Percentiles rank a stretch among this genome's conserved stretches.
These are phyloP conservation scores for Microsporum audouinii DNA, from an alignment of 2,329 filamentous ascomycete species.

Conservation along the genomic window DNA sequence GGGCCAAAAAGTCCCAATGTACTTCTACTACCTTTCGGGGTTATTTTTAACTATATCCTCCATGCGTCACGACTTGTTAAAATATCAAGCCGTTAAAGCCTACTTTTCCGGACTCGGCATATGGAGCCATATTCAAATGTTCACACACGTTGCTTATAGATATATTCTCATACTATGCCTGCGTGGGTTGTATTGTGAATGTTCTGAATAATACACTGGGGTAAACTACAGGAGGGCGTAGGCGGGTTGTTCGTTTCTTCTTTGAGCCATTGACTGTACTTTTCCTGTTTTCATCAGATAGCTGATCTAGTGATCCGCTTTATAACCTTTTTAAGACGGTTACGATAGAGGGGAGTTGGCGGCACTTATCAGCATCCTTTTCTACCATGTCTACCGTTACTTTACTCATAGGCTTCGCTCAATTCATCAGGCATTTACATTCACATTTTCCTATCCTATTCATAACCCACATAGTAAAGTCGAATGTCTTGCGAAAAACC, in stretches of 20 bases:
- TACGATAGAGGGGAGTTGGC: background rate
- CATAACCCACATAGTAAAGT: too few relatives aligned
- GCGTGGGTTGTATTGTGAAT: background rate
- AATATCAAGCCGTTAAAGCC: too few relatives aligned
- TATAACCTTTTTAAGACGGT: background rate
- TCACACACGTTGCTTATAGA: too few relatives aligned
- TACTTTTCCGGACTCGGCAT: too few relatives aligned
- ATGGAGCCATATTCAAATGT: too few relatives aligned
- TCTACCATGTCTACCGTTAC: background rate
- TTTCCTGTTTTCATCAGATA: background rate
- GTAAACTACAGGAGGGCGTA: background rate
- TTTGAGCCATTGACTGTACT: background rate
- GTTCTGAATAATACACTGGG: background rate
- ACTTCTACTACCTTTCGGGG: too few relatives aligned
- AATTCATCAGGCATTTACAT: background rate
- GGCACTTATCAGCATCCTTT: background rate
- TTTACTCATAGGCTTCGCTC: background rate
- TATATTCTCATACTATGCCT: too few relatives aligned
- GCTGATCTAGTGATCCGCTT: background rate
- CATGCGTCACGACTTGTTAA: too few relatives aligned
- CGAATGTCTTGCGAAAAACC: too few relatives aligned
- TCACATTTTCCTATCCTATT: too few relatives aligned
- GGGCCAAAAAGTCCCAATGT: constrained; percentile 38
- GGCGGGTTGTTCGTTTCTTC: background rate
- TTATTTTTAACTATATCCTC: too few relatives aligned